A percentile compares a stretch with the other conserved stretches of the same genome.
phyloP scores from a whole-genome alignment of 2,329 filamentous ascomycete species.

The Raffaelea deltoideospora region DNA sequence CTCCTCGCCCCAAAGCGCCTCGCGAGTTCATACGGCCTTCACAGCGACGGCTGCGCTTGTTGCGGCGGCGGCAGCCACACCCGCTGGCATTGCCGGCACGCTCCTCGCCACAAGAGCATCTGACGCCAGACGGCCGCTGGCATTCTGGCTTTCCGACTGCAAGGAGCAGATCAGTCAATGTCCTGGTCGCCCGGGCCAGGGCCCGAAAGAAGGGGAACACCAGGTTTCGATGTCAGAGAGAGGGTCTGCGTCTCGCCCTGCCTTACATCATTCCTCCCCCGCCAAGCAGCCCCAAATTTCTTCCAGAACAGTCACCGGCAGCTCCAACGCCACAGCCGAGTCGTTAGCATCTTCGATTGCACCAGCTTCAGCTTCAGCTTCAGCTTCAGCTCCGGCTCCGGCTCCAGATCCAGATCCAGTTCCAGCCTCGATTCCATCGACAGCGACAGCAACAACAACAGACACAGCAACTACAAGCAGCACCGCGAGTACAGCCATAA shows the following conservation, averaged over 20 bases:
- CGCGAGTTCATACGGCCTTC: no score
- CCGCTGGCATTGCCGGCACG: no score
- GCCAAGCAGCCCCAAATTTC: constrained; percentile 12
- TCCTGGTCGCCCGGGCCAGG: constrained; percentile 34
- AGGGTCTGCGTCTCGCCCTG: constrained; percentile 39
- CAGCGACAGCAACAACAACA: background rate
- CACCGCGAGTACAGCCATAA: background rate
- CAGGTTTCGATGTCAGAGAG: constrained; percentile 49
- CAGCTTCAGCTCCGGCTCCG: constrained; percentile 11
- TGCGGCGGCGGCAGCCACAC: no score
- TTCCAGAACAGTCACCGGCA: constrained; percentile 5
- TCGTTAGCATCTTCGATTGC: no score
- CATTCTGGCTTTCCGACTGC: constrained; percentile 3
- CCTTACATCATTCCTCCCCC: constrained; percentile 26
- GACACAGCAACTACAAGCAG: background rate
- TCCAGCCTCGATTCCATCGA: constrained; percentile 4
- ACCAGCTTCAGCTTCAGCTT: no score
- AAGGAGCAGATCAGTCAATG: constrained; percentile 31
- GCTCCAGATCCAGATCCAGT: background rate
- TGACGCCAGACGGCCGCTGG: background rate
- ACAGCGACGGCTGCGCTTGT: no score
- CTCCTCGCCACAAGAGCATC: background rate
- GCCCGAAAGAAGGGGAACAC: constrained; percentile 37
- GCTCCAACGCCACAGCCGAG: no score
- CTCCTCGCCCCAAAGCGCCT: no score